Evolutionary conservation across 306 rosid genomes (phyloP), one percentile per base, ranked within the genome.

Genomic region (Clitoria ternatea): DNA sequence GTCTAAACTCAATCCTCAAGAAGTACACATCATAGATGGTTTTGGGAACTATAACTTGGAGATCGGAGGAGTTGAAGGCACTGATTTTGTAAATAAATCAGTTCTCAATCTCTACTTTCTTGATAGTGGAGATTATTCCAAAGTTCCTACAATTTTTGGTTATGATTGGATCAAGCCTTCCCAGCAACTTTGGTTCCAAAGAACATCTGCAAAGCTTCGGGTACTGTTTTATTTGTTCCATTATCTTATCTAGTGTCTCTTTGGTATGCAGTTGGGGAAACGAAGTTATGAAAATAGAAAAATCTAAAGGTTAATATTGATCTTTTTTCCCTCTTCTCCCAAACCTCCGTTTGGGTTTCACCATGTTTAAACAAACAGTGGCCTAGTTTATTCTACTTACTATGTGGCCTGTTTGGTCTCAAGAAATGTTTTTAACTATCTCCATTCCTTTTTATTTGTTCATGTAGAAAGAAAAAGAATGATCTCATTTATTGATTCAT

Each of bases 91-190:
- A 55, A 87, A 94, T 53, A 94, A 94, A 78, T 94, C 99, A 13
- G 87, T 87, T 62, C 89, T 94, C 68, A 94, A 94, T 73, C 87
- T 94, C 1, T 94, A 91, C 75, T 89, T 94, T 71, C 89, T 94
- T 70, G 99, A 94, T 66, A 94, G 97, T 81, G 99, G 99, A 61
- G 97, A 91, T 79, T 83, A 89, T 77, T 90, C 91, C 60, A 85
- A 89, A 0, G 95, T 85, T 76, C 80, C 91, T 10, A 23, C 67
- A 4, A 89, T 94, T 40, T 12, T 6, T 81, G 86, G 89, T 54
- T 94, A 94, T 73, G 99, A 85, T 59, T 94, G 99, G 99, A 89
- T 94, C 81, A 94, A 89, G 75, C 85, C 96, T 43, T 94, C 99
- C 47, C 99, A 94, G 69, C 92, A 94, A 79, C 75, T 78, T 70